These are phyloP conservation scores for Sonneratia alba DNA, from an alignment of 345 rosid genomes.

Conservation along the genomic window DNA sequence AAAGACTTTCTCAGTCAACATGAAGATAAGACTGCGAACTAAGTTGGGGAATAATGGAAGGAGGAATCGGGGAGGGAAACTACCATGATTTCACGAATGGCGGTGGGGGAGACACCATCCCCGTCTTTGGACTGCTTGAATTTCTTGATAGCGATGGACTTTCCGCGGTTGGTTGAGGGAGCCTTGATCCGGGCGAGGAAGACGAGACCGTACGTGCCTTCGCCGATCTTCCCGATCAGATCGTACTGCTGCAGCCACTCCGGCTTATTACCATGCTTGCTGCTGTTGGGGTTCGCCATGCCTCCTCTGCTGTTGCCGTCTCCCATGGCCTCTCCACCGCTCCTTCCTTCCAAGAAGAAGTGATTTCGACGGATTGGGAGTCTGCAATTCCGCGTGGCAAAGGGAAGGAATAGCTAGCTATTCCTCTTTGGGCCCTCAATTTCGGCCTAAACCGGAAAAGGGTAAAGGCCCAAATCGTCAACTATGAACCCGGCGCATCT, in stretches of 20 bases:
- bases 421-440: not conserved
- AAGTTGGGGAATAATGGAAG: not conserved
- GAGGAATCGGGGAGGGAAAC: not conserved
- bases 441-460: not conserved
- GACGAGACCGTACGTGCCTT: conserved; percentile 97
- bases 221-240: conserved; percentile 96
- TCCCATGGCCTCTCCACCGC: conserved; percentile 2
- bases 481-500: not conserved
- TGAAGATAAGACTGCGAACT: not conserved
- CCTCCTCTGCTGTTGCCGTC: conserved; percentile 10
- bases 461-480: not conserved
- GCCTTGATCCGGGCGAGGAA: conserved; percentile 83
- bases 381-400: not conserved
- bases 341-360: not conserved
- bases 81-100: conserved; percentile 90
- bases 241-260: conserved; percentile 99
- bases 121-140: conserved; percentile 99
- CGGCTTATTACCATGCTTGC: conserved; percentile 42
- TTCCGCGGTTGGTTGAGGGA: conserved; percentile 56
- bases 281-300: conserved; percentile 4
- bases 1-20: not conserved
- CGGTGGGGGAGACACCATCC: conserved; percentile 99
- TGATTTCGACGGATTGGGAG: not conserved
- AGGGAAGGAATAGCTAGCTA: not conserved
- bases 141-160: conserved; percentile 91